A percentile compares a stretch with the other conserved stretches of the same genome.
Evolutionary conservation across 176 grass and related monocot genomes (phyloP).

Genomic region (Secale cereale): DNA sequence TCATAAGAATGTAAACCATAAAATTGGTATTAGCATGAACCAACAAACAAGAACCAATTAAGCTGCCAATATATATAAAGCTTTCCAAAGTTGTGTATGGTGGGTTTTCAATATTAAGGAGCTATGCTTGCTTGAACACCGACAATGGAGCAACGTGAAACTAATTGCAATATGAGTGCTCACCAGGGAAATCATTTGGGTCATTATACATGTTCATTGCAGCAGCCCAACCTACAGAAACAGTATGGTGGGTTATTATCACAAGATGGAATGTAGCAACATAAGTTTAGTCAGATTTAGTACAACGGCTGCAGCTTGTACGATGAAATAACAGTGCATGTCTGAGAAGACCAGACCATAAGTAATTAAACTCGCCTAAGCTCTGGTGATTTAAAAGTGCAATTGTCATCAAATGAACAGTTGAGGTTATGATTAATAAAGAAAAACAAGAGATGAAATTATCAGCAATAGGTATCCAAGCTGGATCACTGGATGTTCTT

Average conservation of each 20-base stretch:
- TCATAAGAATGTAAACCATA: neutral
- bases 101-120: neutral
- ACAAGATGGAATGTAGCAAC: neutral
- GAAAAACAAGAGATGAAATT: conserved; percentile 4
- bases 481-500: conserved; percentile 1
- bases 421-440: conserved; percentile 10
- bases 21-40: neutral
- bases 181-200: conserved; percentile 44
- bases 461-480: neutral
- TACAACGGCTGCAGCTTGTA: neutral
- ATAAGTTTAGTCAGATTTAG: neutral
- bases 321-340: neutral
- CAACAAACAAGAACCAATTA: conserved; percentile 14
- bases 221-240: conserved; percentile 44
- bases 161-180: conserved; percentile 11
- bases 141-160: neutral
- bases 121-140: neutral
- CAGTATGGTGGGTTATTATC: neutral
- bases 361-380: neutral
- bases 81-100: neutral
- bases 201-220: conserved; percentile 54
- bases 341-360: neutral
- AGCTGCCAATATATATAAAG: neutral
- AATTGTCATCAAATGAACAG: neutral
- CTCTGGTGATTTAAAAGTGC: neutral